These are phyloP conservation scores for Aleurites moluccanus DNA, from an alignment of 441 rosid species.

Conservation along the genomic window DNA sequence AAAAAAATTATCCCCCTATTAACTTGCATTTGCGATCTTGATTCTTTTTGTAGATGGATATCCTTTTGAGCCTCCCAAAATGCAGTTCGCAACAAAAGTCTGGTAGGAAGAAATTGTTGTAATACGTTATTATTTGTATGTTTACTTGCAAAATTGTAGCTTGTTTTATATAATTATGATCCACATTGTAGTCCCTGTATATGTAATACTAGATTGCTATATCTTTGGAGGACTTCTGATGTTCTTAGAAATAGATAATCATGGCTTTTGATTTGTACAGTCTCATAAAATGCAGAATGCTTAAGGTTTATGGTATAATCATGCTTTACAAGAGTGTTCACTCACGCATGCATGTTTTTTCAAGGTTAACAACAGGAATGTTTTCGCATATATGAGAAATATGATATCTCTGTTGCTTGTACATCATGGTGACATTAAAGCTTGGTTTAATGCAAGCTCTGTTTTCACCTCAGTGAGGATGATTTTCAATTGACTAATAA, in stretches of 20 bases:
- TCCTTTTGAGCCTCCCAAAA: constrained; percentile 99
- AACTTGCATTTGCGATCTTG: constrained; percentile 14
- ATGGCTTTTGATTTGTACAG: constrained; percentile 1
- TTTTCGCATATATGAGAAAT: neutral
- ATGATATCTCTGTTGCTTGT: neutral
- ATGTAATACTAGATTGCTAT: neutral
- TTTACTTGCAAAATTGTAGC: constrained; percentile 7
- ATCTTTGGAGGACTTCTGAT: neutral
- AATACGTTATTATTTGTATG: neutral
- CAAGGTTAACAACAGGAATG: neutral
- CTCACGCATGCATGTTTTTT: neutral
- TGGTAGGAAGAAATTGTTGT: constrained; percentile 56
- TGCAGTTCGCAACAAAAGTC: constrained; percentile 95
- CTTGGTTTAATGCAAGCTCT: neutral
- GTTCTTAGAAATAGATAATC: neutral
- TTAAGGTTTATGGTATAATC: neutral
- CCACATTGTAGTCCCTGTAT: neutral
- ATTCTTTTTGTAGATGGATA: constrained; percentile 81
- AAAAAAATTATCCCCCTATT: constrained; percentile 2
- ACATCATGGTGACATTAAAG: neutral
- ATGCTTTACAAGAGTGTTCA: neutral
- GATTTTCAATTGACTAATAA: neutral
- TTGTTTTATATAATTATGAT: neutral
- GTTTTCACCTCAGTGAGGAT: neutral
- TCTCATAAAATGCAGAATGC: neutral